These are phyloP conservation scores for Myxozyma nipponensis DNA, from an alignment of 805 yeast species.

Conservation along the genomic window DNA sequence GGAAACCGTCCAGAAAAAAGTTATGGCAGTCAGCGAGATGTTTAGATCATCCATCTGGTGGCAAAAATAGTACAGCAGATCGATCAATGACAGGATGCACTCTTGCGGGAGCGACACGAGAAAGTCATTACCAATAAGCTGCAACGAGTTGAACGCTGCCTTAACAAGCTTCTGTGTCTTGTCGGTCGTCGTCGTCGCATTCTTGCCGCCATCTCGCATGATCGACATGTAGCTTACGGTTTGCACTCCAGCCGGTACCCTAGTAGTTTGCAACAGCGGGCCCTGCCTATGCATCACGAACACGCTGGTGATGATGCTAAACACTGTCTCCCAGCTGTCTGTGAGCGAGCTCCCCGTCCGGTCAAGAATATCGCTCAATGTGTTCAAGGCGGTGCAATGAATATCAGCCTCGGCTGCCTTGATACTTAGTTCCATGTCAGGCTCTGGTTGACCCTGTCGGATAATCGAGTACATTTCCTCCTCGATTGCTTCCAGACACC, in stretches of 20 bases:
- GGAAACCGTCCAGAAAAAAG: constrained; percentile 88
- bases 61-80: constrained; percentile 68
- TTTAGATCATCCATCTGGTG: constrained; percentile 71
- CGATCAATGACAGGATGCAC: constrained; percentile 63
- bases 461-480: constrained; percentile 36
- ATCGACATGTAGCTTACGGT: background rate
- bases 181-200: constrained; percentile 1
- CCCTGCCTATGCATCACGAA: constrained; percentile 28
- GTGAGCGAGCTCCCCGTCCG: constrained; percentile 62
- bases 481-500: constrained; percentile 48
- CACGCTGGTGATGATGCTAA: constrained; percentile 46
- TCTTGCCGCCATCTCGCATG: constrained; percentile 11
- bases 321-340: constrained; percentile 70
- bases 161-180: constrained; percentile 24
- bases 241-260: constrained; percentile 10
- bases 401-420: constrained; percentile 60
- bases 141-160: constrained; percentile 76
- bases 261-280: constrained; percentile 14
- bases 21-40: constrained; percentile 84
- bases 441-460: constrained; percentile 14
- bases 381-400: constrained; percentile 56
- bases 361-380: constrained; percentile 70
- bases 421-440: constrained; percentile 25
- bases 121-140: constrained; percentile 81
- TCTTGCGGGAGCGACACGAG: constrained; percentile 63